phyloP scores from a whole-genome alignment of 2,329 filamentous ascomycete species.

The Penicillium sp. region DNA sequence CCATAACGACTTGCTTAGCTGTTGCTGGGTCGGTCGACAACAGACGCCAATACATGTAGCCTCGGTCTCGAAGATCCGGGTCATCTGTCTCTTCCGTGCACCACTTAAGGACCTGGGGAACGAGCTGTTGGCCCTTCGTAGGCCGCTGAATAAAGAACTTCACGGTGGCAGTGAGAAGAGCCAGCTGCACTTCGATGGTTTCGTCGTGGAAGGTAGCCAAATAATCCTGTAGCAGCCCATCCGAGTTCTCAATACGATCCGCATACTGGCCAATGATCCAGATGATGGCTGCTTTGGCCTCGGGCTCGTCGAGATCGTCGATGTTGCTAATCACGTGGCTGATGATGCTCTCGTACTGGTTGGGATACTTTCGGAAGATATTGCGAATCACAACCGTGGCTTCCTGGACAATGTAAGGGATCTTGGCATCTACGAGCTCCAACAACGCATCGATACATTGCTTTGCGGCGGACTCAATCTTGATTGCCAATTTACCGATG shows the following conservation, averaged over 20 bases:
- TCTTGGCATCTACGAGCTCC: conserved; percentile 93
- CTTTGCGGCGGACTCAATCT: conserved; percentile 90
- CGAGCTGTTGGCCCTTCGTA: conserved; percentile 87
- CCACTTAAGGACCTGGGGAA: conserved; percentile 95
- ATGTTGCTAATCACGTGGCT: conserved; percentile 92
- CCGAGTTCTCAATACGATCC: conserved; percentile 94
- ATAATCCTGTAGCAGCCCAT: conserved; percentile 91
- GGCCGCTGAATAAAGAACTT: conserved; percentile 97
- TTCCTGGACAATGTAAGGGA: conserved; percentile 98
- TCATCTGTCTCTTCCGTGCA: conserved; percentile 99
- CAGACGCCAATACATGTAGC: conserved; percentile 99
- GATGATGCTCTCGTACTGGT: conserved; percentile 98
- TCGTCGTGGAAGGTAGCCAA: conserved; percentile 91
- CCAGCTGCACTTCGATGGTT: conserved; percentile 90
- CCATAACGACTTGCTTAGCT: conserved; percentile 90
- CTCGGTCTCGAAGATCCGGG: conserved; percentile 88
- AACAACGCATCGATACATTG: conserved; percentile 90
- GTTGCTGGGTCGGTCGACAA: conserved; percentile 86
- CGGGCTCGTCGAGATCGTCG: conserved; percentile 92
- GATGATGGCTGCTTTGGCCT: conserved; percentile 97
- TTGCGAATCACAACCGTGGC: conserved; percentile 98
- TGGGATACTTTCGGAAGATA: conserved; percentile 98
- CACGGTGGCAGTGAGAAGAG: conserved; percentile 90
- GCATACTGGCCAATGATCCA: conserved; percentile 99
- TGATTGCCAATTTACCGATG: conserved; percentile 97